phyloP scores from a whole-genome alignment of 768 basidiomycete genomes.

The Tricholoma saponaceum region DNA sequence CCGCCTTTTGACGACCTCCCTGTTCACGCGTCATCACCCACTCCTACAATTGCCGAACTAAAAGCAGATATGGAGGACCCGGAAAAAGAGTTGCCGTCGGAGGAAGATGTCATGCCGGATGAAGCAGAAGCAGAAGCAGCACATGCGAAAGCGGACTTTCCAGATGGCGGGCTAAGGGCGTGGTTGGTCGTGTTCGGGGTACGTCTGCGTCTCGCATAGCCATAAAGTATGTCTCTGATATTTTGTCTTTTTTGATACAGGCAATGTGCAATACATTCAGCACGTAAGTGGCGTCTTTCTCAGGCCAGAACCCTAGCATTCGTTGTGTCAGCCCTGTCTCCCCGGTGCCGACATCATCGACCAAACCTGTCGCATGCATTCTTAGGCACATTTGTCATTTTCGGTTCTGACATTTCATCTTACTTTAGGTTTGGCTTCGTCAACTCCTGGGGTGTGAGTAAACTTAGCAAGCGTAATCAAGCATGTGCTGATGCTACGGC shows the following conservation, averaged over 20 bases:
- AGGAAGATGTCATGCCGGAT: neutral
- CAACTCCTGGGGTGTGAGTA: conserved; percentile 70
- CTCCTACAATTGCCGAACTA: neutral
- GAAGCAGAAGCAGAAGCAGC: neutral
- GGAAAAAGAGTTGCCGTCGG: neutral
- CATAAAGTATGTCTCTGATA: neutral
- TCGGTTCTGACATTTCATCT: neutral
- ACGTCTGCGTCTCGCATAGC: conserved; percentile 8
- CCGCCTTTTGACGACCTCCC: neutral
- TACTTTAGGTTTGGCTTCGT: conserved; percentile 56
- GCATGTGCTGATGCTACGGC: no score
- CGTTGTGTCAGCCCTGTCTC: neutral
- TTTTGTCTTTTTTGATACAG: conserved; percentile 14
- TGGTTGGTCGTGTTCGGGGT: conserved; percentile 45
- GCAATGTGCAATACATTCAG: conserved; percentile 44
- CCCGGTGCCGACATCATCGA: neutral
- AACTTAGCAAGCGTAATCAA: neutral
- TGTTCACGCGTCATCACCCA: neutral
- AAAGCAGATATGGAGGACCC: neutral
- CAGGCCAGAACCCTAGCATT: neutral
- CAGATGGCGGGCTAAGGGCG: conserved; percentile 40
- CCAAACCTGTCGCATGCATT: no score
- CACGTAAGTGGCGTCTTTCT: conserved; percentile 30
- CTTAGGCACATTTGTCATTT: neutral
- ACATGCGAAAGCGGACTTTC: conserved; percentile 19